phyloP scores from a whole-genome alignment of 352 stramenopile genomes.

The Phytopythium montanum region DNA sequence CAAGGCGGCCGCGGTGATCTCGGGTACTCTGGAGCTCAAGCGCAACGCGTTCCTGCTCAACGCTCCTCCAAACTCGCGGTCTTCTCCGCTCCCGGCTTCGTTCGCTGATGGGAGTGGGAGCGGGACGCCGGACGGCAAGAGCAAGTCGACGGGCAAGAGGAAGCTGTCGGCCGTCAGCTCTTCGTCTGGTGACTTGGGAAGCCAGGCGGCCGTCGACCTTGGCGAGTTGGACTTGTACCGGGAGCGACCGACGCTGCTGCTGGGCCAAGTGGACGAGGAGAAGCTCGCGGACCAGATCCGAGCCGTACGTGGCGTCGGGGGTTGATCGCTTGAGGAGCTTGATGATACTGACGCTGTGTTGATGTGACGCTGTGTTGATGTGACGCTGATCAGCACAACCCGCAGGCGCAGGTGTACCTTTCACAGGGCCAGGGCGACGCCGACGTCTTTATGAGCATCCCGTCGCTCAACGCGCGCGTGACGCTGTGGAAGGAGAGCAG shows the following conservation, averaged over 20 bases:
- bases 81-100: not conserved
- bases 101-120: not conserved
- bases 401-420: slow-evolving; percentile 67
- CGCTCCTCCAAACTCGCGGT: slow-evolving; percentile 8
- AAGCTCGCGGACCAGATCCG: slow-evolving; percentile 74
- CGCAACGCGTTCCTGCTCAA: slow-evolving; percentile 63
- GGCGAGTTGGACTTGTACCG: slow-evolving; percentile 24
- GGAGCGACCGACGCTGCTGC: slow-evolving; percentile 50
- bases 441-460: slow-evolving; percentile 82
- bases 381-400: slow-evolving; percentile 39
- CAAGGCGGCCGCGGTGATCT: slow-evolving; percentile 57
- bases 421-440: slow-evolving; percentile 75
- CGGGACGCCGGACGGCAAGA: not conserved
- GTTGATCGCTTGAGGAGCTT: not conserved
- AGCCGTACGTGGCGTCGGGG: slow-evolving; percentile 29
- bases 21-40: slow-evolving; percentile 52
- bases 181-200: not conserved
- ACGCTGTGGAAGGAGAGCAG: slow-evolving; percentile 72
- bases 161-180: slow-evolving; percentile 12
- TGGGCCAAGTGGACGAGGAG: slow-evolving; percentile 78
- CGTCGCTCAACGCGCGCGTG: slow-evolving; percentile 63
- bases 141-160: slow-evolving; percentile 24
- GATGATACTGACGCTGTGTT: slow-evolving; percentile 1
- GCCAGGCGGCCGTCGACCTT: slow-evolving; percentile 22
- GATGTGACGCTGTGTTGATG: slow-evolving; percentile 1